Conservation (phyloP, 768 basidiomycete genomes). For the Exsudoporus frostii region DNA sequence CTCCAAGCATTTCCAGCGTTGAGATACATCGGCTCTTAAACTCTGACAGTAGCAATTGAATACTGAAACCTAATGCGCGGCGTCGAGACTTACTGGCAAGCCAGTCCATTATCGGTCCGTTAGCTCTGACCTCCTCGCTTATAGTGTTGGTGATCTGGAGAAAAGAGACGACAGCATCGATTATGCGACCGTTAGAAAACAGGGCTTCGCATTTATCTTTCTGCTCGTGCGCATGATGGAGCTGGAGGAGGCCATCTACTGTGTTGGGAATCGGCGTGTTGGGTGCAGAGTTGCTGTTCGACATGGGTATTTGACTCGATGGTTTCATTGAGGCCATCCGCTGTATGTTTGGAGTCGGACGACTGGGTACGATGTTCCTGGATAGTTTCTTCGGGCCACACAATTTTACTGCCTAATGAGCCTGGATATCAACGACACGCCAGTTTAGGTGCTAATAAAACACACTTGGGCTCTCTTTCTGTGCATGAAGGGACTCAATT, state of each 20-base stretch:
- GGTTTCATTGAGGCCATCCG: not conserved
- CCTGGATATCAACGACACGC: not conserved
- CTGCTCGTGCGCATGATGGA: not conserved
- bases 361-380: not conserved
- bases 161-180: not conserved
- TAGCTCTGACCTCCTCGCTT: not conserved
- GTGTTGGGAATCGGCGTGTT: not conserved
- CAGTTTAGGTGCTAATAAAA: not conserved
- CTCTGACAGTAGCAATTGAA: not conserved
- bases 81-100: not conserved
- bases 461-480: not conserved
- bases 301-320: not conserved
- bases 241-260: not conserved
- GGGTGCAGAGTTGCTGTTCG: too few species aligned
- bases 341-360: not conserved
- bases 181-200: not conserved
- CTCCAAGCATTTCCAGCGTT: not conserved
- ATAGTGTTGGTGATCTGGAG: not conserved
- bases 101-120: not conserved
- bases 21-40: not conserved
- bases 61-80: accelerated
- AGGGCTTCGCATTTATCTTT: not conserved
- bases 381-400: not conserved
- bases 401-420: not conserved
- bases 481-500: not conserved